phyloP scores from a whole-genome alignment of 495 filamentous ascomycete species.

The Aspergillus homomorphus region DNA sequence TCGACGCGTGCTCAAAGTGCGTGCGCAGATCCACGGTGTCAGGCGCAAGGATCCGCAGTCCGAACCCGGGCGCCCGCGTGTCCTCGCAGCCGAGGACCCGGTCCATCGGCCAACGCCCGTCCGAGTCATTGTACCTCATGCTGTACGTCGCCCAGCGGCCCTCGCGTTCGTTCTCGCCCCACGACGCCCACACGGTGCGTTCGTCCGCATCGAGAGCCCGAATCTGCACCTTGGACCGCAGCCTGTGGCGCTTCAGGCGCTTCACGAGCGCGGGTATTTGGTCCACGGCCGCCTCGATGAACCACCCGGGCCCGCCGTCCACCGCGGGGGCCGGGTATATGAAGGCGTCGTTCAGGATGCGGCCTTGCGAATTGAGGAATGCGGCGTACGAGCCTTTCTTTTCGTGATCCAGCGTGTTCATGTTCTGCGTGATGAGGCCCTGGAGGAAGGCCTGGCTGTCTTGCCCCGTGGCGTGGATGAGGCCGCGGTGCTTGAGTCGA shows the following conservation, averaged over 20 bases:
- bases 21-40: conserved; percentile 38
- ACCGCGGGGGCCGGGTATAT: conserved; percentile 62
- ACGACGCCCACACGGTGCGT: conserved; percentile 62
- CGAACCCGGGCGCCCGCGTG: conserved; percentile 66
- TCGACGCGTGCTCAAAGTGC: conserved; percentile 35
- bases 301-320: conserved; percentile 51
- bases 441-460: conserved; percentile 85
- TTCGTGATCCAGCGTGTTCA: conserved; percentile 41
- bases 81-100: conserved; percentile 54
- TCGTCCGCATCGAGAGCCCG: conserved; percentile 61
- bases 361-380: conserved; percentile 82
- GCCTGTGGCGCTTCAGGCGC: conserved; percentile 78
- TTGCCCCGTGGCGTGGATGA: conserved; percentile 73
- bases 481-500: conserved; percentile 63
- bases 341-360: conserved; percentile 85
- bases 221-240: conserved; percentile 74
- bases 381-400: conserved; percentile 64
- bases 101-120: conserved; percentile 8
- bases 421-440: conserved; percentile 76
- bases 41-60: conserved; percentile 53
- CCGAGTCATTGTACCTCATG: too few species aligned
- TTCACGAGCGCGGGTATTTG: conserved; percentile 58
- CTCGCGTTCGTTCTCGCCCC: conserved; percentile 48
- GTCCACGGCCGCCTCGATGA: conserved; percentile 76
- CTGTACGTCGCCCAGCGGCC: conserved; percentile 47